Evolutionary conservation across 768 basidiomycete genomes (phyloP).

Genomic region (Pleurotus sapidus): DNA sequence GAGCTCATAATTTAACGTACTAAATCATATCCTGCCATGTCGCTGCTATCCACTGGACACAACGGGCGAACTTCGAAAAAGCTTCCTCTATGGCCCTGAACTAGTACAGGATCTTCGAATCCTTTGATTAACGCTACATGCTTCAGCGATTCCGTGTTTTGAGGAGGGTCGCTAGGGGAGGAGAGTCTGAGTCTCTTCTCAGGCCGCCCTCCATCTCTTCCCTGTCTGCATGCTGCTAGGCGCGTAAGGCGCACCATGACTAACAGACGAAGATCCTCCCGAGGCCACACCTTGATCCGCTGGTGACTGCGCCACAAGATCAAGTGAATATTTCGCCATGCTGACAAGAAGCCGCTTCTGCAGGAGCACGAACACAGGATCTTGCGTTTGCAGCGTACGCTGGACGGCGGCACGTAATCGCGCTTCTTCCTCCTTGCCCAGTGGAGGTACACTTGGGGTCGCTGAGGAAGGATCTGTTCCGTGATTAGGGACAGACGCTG

Average conservation of each 20-base stretch:
- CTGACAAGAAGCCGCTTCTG: slow-evolving; percentile 54
- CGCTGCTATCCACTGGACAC: slow-evolving; percentile 52
- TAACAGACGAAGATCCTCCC: neutral
- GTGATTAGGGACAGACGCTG: neutral
- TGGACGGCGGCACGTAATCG: slow-evolving; percentile 58
- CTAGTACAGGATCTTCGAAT: slow-evolving; percentile 63
- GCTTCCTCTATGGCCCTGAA: slow-evolving; percentile 38
- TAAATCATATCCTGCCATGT: slow-evolving; percentile 49
- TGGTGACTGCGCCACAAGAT: neutral
- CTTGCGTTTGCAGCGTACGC: slow-evolving; percentile 55
- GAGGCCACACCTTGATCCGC: slow-evolving; percentile 14
- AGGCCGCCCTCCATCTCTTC: slow-evolving; percentile 15
- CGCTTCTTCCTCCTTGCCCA: slow-evolving; percentile 42
- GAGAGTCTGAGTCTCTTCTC: neutral
- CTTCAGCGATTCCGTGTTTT: neutral
- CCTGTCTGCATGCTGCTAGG: slow-evolving; percentile 31
- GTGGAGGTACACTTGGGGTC: neutral
- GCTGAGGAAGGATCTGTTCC: slow-evolving; percentile 2
- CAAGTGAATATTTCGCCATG: slow-evolving; percentile 22
- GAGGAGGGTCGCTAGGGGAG: slow-evolving; percentile 9
- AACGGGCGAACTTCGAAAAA: slow-evolving; percentile 33
- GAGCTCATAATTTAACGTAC: neutral
- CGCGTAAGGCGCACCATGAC: neutral
- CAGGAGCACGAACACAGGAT: slow-evolving; percentile 66
- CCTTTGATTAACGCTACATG: slow-evolving; percentile 42